Percentiles rank a stretch among this genome's conserved stretches.
Conservation (phyloP, 805 yeast species). For the Lipomyces sp. region DNA sequence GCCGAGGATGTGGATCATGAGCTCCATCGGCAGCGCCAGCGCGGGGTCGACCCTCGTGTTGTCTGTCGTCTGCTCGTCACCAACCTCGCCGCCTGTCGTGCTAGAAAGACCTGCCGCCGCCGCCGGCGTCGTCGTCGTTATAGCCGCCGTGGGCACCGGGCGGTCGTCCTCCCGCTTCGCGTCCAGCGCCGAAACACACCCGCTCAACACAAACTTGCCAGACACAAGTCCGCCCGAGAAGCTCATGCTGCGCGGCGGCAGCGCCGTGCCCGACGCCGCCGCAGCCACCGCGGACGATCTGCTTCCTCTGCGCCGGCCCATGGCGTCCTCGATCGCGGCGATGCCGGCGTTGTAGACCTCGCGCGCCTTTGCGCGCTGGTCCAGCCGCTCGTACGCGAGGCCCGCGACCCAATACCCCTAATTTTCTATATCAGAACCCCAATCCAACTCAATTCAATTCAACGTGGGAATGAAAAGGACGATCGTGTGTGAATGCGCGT, state of each 20-base stretch:
- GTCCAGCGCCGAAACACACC: constrained; percentile 1
- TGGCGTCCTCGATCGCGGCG: constrained; percentile 5
- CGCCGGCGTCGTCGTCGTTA: too few species aligned
- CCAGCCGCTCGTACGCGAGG: constrained; percentile 10
- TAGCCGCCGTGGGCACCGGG: too few species aligned
- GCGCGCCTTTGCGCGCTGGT: constrained; percentile 1
- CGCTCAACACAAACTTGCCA: constrained; percentile 9
- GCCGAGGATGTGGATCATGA: constrained; percentile 5
- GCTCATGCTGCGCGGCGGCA: too few species aligned
- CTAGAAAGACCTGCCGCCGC: not conserved
- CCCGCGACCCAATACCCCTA: constrained; percentile 22
- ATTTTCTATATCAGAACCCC: not conserved
- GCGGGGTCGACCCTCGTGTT: constrained; percentile 8
- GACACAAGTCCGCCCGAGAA: constrained; percentile 10
- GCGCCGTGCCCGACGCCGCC: too few species aligned
- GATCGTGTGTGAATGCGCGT: too few species aligned
- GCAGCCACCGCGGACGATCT: not conserved
- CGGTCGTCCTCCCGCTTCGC: too few species aligned
- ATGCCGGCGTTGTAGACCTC: constrained; percentile 9
- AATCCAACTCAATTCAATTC: not conserved
- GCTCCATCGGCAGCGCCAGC: constrained; percentile 9
- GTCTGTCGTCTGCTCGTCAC: not conserved
- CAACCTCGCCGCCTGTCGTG: not conserved
- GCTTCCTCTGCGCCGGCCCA: constrained; percentile 1
- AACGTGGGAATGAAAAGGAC: not conserved